These are phyloP conservation scores for Pulveroboletus ravenelii DNA, from an alignment of 768 basidiomycete species.

Conservation along the genomic window DNA sequence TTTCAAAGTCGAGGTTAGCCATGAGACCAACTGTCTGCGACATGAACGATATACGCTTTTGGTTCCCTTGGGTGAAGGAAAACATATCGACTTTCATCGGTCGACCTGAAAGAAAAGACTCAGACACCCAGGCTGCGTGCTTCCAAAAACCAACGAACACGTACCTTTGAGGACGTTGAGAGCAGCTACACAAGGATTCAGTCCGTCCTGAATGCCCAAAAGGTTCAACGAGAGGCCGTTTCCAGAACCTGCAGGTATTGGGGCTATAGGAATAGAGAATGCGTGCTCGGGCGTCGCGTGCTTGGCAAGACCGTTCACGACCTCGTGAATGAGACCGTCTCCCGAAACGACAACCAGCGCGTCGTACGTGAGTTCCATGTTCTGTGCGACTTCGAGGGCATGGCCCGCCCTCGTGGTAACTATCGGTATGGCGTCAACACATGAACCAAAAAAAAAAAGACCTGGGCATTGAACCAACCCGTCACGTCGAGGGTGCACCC, in stretches of 20 bases:
- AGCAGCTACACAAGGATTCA: conserved; percentile 66
- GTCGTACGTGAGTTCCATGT: conserved; percentile 57
- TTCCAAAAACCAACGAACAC: neutral
- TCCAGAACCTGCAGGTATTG: conserved; percentile 79
- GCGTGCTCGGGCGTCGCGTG: conserved; percentile 57
- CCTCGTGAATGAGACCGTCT: conserved; percentile 80
- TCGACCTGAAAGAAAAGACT: conserved; percentile 41
- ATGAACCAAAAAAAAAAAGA: neutral
- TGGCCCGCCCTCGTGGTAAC: conserved; percentile 64
- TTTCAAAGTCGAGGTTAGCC: conserved; percentile 81
- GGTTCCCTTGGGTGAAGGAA: conserved; percentile 65
- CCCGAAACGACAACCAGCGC: conserved; percentile 75
- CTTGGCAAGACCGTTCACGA: conserved; percentile 76
- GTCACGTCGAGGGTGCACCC: conserved; percentile 57
- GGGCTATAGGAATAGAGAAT: conserved; percentile 64
- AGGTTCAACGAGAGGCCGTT: conserved; percentile 75
- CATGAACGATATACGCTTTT: conserved; percentile 71
- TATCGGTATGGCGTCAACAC: conserved; percentile 22
- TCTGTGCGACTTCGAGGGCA: conserved; percentile 59
- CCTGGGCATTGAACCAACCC: conserved; percentile 39
- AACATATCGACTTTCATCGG: conserved; percentile 76
- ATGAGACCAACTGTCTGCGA: conserved; percentile 78
- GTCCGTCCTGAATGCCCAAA: conserved; percentile 62
- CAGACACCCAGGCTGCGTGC: neutral
- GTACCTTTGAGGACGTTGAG: conserved; percentile 77